Conservation (phyloP, 164 flowering plant genomes). For the Taxillus chinensis region DNA sequence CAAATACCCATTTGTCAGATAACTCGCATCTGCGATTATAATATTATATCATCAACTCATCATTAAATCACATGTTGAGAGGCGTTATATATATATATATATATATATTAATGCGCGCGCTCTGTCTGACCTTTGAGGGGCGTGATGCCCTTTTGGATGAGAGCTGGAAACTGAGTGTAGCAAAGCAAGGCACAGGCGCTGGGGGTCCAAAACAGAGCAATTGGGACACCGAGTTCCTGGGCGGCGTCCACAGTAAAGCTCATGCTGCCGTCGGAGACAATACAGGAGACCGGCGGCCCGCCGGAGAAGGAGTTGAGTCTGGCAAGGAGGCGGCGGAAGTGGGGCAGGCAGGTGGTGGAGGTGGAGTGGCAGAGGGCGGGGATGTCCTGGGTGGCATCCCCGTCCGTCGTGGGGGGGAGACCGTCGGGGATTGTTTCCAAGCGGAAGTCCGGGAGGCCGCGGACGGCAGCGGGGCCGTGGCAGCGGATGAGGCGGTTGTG, state of each 20-base stretch:
- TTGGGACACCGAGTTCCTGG: slow-evolving; percentile 17
- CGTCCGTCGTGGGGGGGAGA: slow-evolving; percentile 21
- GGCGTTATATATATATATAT: neutral
- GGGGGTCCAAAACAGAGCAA: slow-evolving; percentile 18
- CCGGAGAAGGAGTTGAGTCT: neutral
- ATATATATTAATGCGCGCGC: neutral
- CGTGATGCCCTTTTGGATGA: slow-evolving; percentile 19
- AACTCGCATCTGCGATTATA: neutral
- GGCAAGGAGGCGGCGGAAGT: slow-evolving; percentile 20
- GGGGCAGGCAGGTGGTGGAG: slow-evolving; percentile 13
- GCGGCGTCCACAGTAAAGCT: slow-evolving; percentile 22
- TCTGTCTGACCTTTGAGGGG: slow-evolving; percentile 23
- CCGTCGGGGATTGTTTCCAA: slow-evolving; percentile 1
- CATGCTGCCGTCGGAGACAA: slow-evolving; percentile 22
- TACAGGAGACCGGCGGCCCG: slow-evolving; percentile 13
- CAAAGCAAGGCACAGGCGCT: slow-evolving; percentile 25
- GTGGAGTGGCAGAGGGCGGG: neutral
- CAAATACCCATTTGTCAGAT: neutral
- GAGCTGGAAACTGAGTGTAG: slow-evolving; percentile 14
- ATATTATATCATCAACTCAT: neutral
- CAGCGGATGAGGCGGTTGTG: slow-evolving; percentile 9
- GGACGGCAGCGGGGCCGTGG: slow-evolving; percentile 7
- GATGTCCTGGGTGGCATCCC: slow-evolving; percentile 29
- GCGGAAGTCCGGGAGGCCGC: slow-evolving; percentile 9
- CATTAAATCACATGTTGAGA: neutral